phyloP scores from a whole-genome alignment of 202 grass and related monocot species.

The Setaria viridis region DNA sequence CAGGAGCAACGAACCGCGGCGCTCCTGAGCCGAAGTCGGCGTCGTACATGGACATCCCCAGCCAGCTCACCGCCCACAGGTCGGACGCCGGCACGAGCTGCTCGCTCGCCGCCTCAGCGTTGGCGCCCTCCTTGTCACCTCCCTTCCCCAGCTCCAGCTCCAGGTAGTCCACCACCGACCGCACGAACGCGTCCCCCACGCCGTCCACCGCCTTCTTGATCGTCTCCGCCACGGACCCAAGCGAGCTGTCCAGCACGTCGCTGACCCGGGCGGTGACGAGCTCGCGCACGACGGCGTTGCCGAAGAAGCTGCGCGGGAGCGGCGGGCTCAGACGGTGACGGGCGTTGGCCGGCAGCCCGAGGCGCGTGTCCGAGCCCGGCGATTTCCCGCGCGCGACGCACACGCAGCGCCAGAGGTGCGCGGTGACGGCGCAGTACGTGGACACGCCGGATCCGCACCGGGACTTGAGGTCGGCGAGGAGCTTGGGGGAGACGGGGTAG shows the following conservation, averaged over 20 bases:
- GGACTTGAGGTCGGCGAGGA: conserved; percentile 41
- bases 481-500: conserved; percentile 1
- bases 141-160: conserved; percentile 6
- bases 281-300: conserved; percentile 40
- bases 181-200: conserved; percentile 38
- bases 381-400: conserved; percentile 53
- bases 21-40: conserved; percentile 31
- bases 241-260: conserved; percentile 34
- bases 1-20: conserved; percentile 51
- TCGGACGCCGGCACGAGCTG: not conserved
- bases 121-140: not conserved
- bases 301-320: conserved; percentile 46
- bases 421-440: conserved; percentile 47
- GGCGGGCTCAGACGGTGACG: conserved; percentile 31
- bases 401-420: conserved; percentile 54
- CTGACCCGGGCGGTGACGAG: conserved; percentile 21
- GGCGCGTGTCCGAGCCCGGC: conserved; percentile 9
- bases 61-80: conserved; percentile 27
- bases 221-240: conserved; percentile 32
- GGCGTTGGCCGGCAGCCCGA: conserved; percentile 46
- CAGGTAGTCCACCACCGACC: conserved; percentile 51
- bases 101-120: not conserved
- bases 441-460: conserved; percentile 17
- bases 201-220: conserved; percentile 41
- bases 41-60: conserved; percentile 30